Conservation (phyloP, 2,329 filamentous ascomycete genomes). For the Stachybotrys chlorohalonatus region DNA sequence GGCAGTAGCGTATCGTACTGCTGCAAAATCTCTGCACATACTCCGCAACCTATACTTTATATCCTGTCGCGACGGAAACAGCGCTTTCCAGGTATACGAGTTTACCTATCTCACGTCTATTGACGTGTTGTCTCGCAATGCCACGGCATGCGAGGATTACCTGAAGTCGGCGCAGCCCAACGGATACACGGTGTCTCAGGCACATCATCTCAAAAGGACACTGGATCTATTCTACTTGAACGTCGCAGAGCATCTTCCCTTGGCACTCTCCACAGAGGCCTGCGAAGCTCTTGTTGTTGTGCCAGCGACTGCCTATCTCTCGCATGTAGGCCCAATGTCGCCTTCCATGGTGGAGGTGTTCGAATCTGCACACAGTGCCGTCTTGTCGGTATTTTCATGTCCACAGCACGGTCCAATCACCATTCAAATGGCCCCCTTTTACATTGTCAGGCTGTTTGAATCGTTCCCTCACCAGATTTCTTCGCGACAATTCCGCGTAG, state of each 20-base stretch:
- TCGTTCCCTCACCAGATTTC: slow-evolving; percentile 75
- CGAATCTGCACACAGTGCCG: slow-evolving; percentile 77
- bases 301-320: slow-evolving; percentile 66
- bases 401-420: slow-evolving; percentile 68
- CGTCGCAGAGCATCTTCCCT: slow-evolving; percentile 71
- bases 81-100: slow-evolving; percentile 71
- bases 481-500: slow-evolving; percentile 77
- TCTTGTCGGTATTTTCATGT: slow-evolving; percentile 71
- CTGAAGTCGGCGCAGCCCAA: slow-evolving; percentile 49
- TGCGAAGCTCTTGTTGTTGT: slow-evolving; percentile 67
- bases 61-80: slow-evolving; percentile 62
- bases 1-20: slow-evolving; percentile 49
- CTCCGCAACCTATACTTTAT: slow-evolving; percentile 77
- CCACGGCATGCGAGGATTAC: slow-evolving; percentile 56
- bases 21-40: slow-evolving; percentile 61
- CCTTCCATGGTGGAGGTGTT: slow-evolving; percentile 54
- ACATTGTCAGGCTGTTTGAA: slow-evolving; percentile 70
- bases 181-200: slow-evolving; percentile 19
- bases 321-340: slow-evolving; percentile 31
- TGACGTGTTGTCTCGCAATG: slow-evolving; percentile 69
- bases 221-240: slow-evolving; percentile 88
- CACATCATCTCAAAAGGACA: slow-evolving; percentile 48
- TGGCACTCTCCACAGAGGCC: slow-evolving; percentile 54
- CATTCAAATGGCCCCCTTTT: slow-evolving; percentile 66
- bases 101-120: slow-evolving; percentile 78